A percentile compares a stretch with the other conserved stretches of the same genome.
Evolutionary conservation across 2,329 filamentous ascomycete genomes (phyloP).

Genomic region (Aspergillus uvarum): DNA sequence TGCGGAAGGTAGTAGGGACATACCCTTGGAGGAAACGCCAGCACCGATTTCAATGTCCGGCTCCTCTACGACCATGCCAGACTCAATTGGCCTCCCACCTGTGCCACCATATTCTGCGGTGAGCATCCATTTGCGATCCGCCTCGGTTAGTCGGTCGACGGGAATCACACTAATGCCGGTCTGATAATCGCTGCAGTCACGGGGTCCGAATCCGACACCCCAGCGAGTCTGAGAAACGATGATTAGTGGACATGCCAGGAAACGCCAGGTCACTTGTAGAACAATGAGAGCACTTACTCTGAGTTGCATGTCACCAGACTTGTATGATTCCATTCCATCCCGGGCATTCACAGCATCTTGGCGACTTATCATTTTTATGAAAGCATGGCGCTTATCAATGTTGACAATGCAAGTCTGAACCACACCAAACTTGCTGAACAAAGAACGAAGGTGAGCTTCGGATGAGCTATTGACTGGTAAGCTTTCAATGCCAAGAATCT

Average conservation of each 20-base stretch:
- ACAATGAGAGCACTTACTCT: conserved; percentile 54
- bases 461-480: conserved; percentile 58
- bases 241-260: conserved; percentile 24
- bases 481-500: background rate
- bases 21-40: conserved; percentile 89
- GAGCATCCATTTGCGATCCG: conserved; percentile 95
- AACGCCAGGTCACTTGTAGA: background rate
- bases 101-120: conserved; percentile 92
- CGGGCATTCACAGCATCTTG: conserved; percentile 81
- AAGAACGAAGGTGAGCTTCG: conserved; percentile 75
- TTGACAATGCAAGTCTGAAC: conserved; percentile 99
- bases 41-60: conserved; percentile 98
- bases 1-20: conserved; percentile 4
- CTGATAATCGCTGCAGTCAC: conserved; percentile 94
- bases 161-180: conserved; percentile 92
- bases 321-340: conserved; percentile 78
- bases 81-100: conserved; percentile 75
- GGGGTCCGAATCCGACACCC: conserved; percentile 95
- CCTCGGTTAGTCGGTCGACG: conserved; percentile 87
- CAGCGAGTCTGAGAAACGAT: conserved; percentile 70
- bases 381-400: conserved; percentile 95
- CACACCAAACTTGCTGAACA: conserved; percentile 78
- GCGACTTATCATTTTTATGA: conserved; percentile 96
- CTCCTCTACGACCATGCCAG: conserved; percentile 88
- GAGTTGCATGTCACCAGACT: conserved; percentile 69